phyloP scores from a whole-genome alignment of 2,329 filamentous ascomycete genomes.

The Zymoseptoria brevis region DNA sequence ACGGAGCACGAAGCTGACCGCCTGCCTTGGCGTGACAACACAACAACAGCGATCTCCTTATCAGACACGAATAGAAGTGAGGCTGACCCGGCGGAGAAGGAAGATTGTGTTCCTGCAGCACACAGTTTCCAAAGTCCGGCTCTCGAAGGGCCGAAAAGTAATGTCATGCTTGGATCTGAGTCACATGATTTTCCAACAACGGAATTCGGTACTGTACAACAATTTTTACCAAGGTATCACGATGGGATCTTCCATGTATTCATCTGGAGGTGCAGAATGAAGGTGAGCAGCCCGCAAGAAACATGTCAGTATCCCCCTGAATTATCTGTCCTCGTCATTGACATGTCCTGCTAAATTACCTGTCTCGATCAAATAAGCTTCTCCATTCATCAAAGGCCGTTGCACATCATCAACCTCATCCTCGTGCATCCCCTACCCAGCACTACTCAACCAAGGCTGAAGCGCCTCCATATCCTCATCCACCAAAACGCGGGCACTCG shows the following conservation, averaged over 20 bases:
- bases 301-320: background rate
- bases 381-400: background rate
- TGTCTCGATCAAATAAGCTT: background rate
- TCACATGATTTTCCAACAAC: background rate
- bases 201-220: background rate
- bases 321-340: background rate
- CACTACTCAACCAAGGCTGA: conserved; percentile 14
- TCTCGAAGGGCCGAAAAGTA: background rate
- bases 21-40: background rate
- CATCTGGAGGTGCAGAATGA: too few relatives aligned
- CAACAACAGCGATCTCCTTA: background rate
- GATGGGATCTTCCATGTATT: background rate
- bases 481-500: conserved; percentile 13
- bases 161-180: background rate
- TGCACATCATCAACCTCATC: background rate
- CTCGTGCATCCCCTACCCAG: background rate
- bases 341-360: background rate
- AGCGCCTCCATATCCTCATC: conserved; percentile 14
- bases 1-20: background rate
- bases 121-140: background rate
- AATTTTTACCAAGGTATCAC: background rate
- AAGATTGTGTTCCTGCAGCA: background rate
- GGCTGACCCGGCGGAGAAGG: background rate
- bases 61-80: background rate
- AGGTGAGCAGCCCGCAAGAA: too few relatives aligned